Percentiles rank a stretch among this genome's conserved stretches.
phyloP scores from a whole-genome alignment of 1,139 yeast species.

The Wickerhamiella pararugosa region DNA sequence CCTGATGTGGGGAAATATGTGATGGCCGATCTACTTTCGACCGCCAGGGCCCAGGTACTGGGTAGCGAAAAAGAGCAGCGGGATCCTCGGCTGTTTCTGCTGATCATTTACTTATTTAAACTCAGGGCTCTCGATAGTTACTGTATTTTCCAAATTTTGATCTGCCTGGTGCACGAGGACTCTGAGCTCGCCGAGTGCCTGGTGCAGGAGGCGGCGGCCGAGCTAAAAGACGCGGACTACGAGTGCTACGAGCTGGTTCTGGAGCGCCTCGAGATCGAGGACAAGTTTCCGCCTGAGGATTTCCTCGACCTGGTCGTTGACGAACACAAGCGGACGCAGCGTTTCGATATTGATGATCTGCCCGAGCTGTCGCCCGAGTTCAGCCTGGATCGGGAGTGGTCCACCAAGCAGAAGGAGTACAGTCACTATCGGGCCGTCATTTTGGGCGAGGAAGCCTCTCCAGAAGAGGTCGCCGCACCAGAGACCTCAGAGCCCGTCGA shows the following conservation, averaged over 20 bases:
- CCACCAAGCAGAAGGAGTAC: constrained; percentile 35
- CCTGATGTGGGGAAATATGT: constrained; percentile 47
- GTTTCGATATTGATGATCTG: constrained; percentile 33
- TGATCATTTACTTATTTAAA: constrained; percentile 42
- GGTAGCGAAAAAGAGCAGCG: constrained; percentile 28
- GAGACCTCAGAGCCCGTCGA: constrained; percentile 33
- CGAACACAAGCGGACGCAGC: constrained; percentile 33
- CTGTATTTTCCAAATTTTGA: background rate
- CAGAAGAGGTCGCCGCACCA: constrained; percentile 4
- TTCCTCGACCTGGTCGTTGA: constrained; percentile 35
- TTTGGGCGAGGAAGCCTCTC: constrained; percentile 27
- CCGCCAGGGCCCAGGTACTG: background rate
- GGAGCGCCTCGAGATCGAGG: constrained; percentile 16
- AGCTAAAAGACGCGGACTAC: constrained; percentile 12
- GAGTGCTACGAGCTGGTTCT: background rate
- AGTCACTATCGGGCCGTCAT: constrained; percentile 29
- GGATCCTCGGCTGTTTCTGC: constrained; percentile 38
- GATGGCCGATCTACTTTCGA: background rate
- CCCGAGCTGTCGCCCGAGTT: constrained; percentile 9
- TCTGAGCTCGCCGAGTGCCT: constrained; percentile 13
- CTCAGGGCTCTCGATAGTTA: constrained; percentile 20
- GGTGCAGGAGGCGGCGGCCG: constrained; percentile 17
- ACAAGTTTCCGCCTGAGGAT: constrained; percentile 27
- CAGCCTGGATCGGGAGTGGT: constrained; percentile 36
- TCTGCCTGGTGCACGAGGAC: background rate